Evolutionary conservation across 2,329 filamentous ascomycete species (phyloP).

Genomic region (Neonectria punicea): DNA sequence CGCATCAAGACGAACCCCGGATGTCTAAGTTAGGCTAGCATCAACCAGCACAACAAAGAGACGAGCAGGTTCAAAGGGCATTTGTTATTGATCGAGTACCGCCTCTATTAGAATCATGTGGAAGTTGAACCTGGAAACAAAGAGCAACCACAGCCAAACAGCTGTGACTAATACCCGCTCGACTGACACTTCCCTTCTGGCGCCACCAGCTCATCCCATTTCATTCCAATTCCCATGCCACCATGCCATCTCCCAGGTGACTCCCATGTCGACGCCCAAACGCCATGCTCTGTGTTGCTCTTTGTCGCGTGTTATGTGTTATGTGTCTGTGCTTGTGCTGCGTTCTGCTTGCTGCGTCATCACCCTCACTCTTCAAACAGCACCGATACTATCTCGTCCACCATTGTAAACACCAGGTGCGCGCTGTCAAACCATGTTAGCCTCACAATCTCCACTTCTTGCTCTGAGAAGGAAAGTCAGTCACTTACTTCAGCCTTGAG

Average conservation of each 20-base stretch:
- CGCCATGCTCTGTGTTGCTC: slow-evolving; percentile 19
- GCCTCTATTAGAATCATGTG: neutral
- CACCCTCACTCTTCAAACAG: slow-evolving; percentile 63
- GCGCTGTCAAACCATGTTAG: slow-evolving; percentile 57
- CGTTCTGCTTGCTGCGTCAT: neutral
- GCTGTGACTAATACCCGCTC: neutral
- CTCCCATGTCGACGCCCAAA: slow-evolving; percentile 22
- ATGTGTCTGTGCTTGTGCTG: neutral
- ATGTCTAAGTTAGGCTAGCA: neutral
- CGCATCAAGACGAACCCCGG: slow-evolving; percentile 1
- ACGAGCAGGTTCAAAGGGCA: neutral
- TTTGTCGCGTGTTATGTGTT: slow-evolving; percentile 5
- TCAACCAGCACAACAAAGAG: neutral
- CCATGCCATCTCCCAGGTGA: slow-evolving; percentile 7
- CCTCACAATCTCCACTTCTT: slow-evolving; percentile 11
- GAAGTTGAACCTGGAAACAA: neutral
- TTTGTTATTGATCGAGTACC: neutral
- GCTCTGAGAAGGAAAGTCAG: neutral
- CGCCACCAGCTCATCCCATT: slow-evolving; percentile 14
- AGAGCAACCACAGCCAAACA: neutral
- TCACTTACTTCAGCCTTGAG: slow-evolving; percentile 82
- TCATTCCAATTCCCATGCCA: neutral
- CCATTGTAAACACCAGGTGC: slow-evolving; percentile 75
- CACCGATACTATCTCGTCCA: slow-evolving; percentile 76
- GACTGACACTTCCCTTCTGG: neutral